Conservation (phyloP, 2,329 filamentous ascomycete species). For the Blastomyces silverae region DNA sequence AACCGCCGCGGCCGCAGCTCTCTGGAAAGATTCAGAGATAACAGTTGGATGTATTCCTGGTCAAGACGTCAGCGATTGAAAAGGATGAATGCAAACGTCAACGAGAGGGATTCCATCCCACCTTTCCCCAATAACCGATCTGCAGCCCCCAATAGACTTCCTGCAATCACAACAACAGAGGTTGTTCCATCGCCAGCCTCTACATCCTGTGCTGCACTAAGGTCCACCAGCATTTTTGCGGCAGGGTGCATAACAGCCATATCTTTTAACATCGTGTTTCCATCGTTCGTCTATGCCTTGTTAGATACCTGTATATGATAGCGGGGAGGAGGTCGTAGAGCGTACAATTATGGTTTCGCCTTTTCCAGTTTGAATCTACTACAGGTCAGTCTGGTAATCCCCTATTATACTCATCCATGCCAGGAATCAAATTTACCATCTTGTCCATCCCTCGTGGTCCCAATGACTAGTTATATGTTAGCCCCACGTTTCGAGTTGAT, state of each 20-base stretch:
- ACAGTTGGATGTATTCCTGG: slow-evolving; percentile 83
- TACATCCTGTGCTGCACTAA: slow-evolving; percentile 94
- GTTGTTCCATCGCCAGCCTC: slow-evolving; percentile 98
- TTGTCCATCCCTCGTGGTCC: slow-evolving; percentile 98
- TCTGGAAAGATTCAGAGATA: slow-evolving; percentile 96
- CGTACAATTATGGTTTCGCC: slow-evolving; percentile 86
- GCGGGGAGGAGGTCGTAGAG: slow-evolving; percentile 14
- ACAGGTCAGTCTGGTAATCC: slow-evolving; percentile 24
- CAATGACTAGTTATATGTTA: slow-evolving; percentile 56
- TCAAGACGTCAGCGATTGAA: not conserved
- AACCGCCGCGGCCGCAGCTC: slow-evolving; percentile 83
- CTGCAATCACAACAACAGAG: slow-evolving; percentile 95
- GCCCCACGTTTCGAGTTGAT: slow-evolving; percentile 31
- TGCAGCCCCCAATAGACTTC: slow-evolving; percentile 86
- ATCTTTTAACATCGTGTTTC: slow-evolving; percentile 97
- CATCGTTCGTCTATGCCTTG: slow-evolving; percentile 72
- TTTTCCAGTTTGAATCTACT: slow-evolving; percentile 79
- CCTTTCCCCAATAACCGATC: slow-evolving; percentile 86
- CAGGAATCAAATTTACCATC: slow-evolving; percentile 52
- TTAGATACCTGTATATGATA: slow-evolving; percentile 11
- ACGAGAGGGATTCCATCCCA: slow-evolving; percentile 17
- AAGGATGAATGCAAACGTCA: not conserved
- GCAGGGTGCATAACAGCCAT: slow-evolving; percentile 99
- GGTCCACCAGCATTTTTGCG: slow-evolving; percentile 96
- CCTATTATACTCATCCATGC: not conserved